Conservation (phyloP, 1,284 basidiomycete species). For the Trametes hirsuta region DNA sequence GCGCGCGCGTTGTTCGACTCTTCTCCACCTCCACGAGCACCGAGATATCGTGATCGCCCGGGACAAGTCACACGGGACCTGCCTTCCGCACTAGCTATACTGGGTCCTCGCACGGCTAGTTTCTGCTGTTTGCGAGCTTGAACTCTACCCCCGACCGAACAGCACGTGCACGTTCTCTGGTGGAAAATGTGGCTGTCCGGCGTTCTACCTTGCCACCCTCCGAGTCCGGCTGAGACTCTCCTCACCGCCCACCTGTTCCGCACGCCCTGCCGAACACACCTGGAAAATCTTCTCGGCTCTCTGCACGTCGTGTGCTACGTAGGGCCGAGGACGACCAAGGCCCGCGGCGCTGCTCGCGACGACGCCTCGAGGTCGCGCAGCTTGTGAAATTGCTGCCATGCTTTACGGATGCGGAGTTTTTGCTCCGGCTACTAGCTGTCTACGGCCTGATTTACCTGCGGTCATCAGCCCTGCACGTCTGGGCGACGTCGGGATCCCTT, state of each 20-base stretch:
- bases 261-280: not conserved
- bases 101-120: too few relatives aligned
- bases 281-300: not conserved
- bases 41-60: too few relatives aligned
- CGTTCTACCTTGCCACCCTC: too few relatives aligned
- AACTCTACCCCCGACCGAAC: too few relatives aligned
- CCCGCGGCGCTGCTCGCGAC: not conserved
- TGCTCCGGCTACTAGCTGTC: conserved; percentile 20
- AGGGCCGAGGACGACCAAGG: not conserved
- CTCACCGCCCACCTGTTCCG: not conserved
- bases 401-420: conserved; percentile 6
- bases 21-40: too few relatives aligned
- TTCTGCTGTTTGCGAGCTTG: too few relatives aligned
- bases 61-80: too few relatives aligned
- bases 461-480: not conserved
- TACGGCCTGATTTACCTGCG: conserved; percentile 19
- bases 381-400: not conserved
- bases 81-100: too few relatives aligned
- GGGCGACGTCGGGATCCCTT: conserved; percentile 12
- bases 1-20: too few relatives aligned
- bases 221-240: not conserved
- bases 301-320: not conserved
- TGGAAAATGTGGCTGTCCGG: too few relatives aligned
- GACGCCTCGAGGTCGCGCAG: not conserved
- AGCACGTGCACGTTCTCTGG: too few relatives aligned